A percentile compares a stretch with the other conserved stretches of the same genome.
Evolutionary conservation across 2,329 filamentous ascomycete species (phyloP).

Genomic region (Tetracladium maxilliforme): DNA sequence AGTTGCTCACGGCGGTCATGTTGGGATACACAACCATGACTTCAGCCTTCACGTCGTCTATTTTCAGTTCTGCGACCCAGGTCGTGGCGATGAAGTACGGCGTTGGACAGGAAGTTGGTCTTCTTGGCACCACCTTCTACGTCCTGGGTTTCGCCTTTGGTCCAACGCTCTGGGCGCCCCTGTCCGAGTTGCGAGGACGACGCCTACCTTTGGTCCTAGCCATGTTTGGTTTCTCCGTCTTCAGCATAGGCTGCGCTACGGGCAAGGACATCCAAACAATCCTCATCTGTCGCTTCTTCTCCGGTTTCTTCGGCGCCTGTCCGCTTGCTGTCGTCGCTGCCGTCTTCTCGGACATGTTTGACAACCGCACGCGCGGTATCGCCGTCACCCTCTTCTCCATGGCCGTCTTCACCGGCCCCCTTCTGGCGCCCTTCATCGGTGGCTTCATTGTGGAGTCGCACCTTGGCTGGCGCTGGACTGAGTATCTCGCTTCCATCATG

Average conservation of each 20-base stretch:
- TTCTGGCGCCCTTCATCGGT: constrained; percentile 54
- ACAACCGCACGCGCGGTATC: constrained; percentile 43
- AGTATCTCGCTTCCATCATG: constrained; percentile 49
- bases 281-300: constrained; percentile 58
- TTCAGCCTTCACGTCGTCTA: constrained; percentile 57
- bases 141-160: constrained; percentile 61
- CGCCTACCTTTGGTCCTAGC: constrained; percentile 42
- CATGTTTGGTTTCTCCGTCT: constrained; percentile 57
- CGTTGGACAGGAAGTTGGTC: constrained; percentile 45
- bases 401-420: constrained; percentile 50
- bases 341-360: constrained; percentile 60
- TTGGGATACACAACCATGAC: constrained; percentile 61
- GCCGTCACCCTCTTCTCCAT: constrained; percentile 44
- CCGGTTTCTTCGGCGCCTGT: constrained; percentile 56
- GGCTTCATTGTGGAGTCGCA: constrained; percentile 48
- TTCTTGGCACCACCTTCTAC: constrained; percentile 53
- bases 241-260: constrained; percentile 49
- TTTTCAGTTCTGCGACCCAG: constrained; percentile 54
- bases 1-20: constrained; percentile 56
- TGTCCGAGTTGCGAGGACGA: constrained; percentile 59
- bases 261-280: constrained; percentile 56
- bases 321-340: constrained; percentile 55
- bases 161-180: constrained; percentile 56
- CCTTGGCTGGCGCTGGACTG: constrained; percentile 61
- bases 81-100: constrained; percentile 40